Percentiles rank a stretch among this genome's conserved stretches.
Conservation (phyloP, 139 green algal species). For the Prasinococcaceae sp. region DNA sequence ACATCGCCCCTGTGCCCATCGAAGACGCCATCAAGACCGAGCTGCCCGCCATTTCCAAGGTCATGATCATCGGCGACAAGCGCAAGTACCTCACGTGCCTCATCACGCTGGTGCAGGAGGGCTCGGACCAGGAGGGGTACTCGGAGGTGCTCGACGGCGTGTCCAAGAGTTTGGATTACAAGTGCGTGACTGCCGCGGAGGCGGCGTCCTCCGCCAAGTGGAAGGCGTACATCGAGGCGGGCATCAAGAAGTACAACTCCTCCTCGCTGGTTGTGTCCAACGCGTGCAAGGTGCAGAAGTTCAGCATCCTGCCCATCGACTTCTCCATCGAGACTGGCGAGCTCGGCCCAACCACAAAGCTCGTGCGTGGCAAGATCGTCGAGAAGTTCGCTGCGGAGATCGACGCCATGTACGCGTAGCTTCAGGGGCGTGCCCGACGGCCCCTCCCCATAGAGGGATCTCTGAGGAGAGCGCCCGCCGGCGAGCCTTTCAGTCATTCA, state of each 20-base stretch:
- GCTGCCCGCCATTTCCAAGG: slow-evolving; percentile 3
- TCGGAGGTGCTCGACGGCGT: slow-evolving; percentile 3
- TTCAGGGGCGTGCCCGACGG: too few relatives aligned
- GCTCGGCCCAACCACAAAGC: too few relatives aligned
- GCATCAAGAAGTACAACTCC: slow-evolving; percentile 12
- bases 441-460: too few relatives aligned
- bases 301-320: slow-evolving; percentile 6
- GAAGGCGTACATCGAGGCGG: slow-evolving; percentile 9
- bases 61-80: slow-evolving; percentile 12
- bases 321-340: too few relatives aligned
- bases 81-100: slow-evolving; percentile 12
- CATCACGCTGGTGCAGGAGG: slow-evolving; percentile 1
- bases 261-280: slow-evolving; percentile 3
- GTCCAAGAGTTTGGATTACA: not conserved
- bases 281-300: slow-evolving; percentile 9
- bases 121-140: not conserved
- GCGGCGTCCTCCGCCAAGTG: slow-evolving; percentile 5
- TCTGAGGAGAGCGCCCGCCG: too few relatives aligned
- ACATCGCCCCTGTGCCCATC: slow-evolving; percentile 13
- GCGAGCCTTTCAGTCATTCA: too few relatives aligned
- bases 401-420: too few relatives aligned
- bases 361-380: too few relatives aligned
- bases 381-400: too few relatives aligned
- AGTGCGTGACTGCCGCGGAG: not conserved
- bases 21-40: slow-evolving; percentile 8